These are phyloP conservation scores for Geum urbanum DNA, from an alignment of 306 rosid species.

Conservation along the genomic window DNA sequence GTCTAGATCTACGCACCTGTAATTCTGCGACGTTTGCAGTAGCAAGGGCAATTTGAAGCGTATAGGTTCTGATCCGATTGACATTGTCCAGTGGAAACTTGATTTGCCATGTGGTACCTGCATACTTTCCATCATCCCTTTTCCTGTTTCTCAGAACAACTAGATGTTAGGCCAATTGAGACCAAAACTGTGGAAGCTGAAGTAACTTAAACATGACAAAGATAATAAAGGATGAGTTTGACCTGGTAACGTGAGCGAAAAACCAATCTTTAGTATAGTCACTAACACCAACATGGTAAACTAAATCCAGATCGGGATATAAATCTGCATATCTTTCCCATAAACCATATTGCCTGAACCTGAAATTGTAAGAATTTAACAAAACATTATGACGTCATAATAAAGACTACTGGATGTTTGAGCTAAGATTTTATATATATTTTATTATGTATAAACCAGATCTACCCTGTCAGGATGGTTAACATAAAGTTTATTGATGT, in stretches of 20 bases:
- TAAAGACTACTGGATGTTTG: too few relatives aligned
- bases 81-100: constrained; percentile 49
- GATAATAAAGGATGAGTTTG: constrained; percentile 1
- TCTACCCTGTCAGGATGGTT: constrained; percentile 68
- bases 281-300: constrained; percentile 62
- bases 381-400: neutral
- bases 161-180: neutral
- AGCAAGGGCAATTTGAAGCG: constrained; percentile 64
- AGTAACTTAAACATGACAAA: neutral
- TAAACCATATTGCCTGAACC: constrained; percentile 85
- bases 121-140: constrained; percentile 44
- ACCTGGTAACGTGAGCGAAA: constrained; percentile 92
- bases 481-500: constrained; percentile 65
- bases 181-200: neutral
- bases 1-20: constrained; percentile 31
- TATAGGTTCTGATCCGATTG: constrained; percentile 34
- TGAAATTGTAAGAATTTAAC: constrained; percentile 18
- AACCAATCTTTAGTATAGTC: constrained; percentile 84
- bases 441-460: too few relatives aligned
- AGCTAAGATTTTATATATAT: neutral
- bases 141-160: constrained; percentile 38
- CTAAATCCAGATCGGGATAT: constrained; percentile 63
- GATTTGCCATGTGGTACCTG: constrained; percentile 75
- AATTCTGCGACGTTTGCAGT: constrained; percentile 54
- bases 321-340: constrained; percentile 93